A percentile compares a stretch with the other conserved stretches of the same genome.
Conservation (phyloP, 768 basidiomycete genomes). For the Chlorophyllum brunneum region DNA sequence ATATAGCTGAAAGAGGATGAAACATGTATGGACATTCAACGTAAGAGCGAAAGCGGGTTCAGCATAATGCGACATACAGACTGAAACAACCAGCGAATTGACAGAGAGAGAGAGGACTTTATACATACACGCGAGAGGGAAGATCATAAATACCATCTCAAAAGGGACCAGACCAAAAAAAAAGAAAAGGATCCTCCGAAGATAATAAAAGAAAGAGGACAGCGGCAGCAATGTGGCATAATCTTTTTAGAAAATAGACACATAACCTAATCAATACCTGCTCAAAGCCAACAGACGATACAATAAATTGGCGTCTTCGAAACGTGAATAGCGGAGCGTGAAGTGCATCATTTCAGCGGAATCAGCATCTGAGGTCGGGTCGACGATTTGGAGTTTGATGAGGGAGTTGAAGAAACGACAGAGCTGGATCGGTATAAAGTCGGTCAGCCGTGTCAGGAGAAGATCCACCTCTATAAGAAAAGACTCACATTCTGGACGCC, state of each 20-base stretch:
- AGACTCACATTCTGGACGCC: slow-evolving; percentile 69
- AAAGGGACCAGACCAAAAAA: not conserved
- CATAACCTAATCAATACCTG: slow-evolving; percentile 36
- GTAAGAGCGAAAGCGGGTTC: not conserved
- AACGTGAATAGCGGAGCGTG: slow-evolving; percentile 62
- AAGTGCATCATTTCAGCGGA: slow-evolving; percentile 79
- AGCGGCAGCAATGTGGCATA: not conserved
- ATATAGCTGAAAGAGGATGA: not conserved
- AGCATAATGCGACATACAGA: slow-evolving; percentile 5
- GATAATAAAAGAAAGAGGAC: not conserved
- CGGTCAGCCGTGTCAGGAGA: slow-evolving; percentile 2
- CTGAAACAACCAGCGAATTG: not conserved
- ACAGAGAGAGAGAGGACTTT: not conserved
- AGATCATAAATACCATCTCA: not conserved
- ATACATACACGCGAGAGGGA: not conserved
- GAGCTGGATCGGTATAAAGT: slow-evolving; percentile 37
- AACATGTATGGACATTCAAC: not conserved
- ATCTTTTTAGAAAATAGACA: not conserved
- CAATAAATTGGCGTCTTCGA: slow-evolving; percentile 73
- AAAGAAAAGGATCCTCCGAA: not conserved
- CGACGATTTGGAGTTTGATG: slow-evolving; percentile 62
- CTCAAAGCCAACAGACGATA: slow-evolving; percentile 60
- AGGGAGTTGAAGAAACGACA: slow-evolving; percentile 76
- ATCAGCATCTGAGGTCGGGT: slow-evolving; percentile 60
- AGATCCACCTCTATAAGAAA: no score